These are phyloP conservation scores for Ogataea methylovora DNA, from an alignment of 805 yeast genomes.

Conservation along the genomic window DNA sequence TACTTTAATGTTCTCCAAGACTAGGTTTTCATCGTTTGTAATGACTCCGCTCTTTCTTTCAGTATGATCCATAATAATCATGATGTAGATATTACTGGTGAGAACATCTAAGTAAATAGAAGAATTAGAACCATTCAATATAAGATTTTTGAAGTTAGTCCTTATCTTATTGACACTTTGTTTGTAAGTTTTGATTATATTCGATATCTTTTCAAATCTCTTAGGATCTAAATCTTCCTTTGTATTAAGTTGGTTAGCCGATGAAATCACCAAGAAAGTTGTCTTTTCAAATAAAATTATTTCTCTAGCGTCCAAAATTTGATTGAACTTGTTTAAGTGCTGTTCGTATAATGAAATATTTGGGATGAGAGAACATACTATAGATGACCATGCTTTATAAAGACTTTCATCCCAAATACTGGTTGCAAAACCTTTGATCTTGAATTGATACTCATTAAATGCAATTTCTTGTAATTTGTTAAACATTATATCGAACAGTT, in stretches of 20 bases:
- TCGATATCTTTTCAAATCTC: slow-evolving; percentile 88
- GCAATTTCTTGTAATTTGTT: slow-evolving; percentile 70
- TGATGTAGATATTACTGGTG: slow-evolving; percentile 29
- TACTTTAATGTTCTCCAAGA: slow-evolving; percentile 26
- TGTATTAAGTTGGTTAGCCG: slow-evolving; percentile 30
- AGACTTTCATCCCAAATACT: slow-evolving; percentile 96
- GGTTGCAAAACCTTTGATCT: slow-evolving; percentile 82
- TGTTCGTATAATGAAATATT: slow-evolving; percentile 77
- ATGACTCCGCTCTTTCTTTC: slow-evolving; percentile 8
- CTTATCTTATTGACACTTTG: slow-evolving; percentile 85
- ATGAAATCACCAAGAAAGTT: slow-evolving; percentile 77
- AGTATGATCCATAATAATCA: slow-evolving; percentile 27
- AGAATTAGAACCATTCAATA: slow-evolving; percentile 46
- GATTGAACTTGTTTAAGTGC: slow-evolving; percentile 65
- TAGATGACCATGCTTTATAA: slow-evolving; percentile 95
- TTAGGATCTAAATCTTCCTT: slow-evolving; percentile 58
- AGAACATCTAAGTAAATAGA: slow-evolving; percentile 28
- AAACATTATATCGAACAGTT: slow-evolving; percentile 79
- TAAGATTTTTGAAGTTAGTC: slow-evolving; percentile 72
- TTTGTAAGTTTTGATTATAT: slow-evolving; percentile 88
- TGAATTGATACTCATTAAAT: slow-evolving; percentile 48
- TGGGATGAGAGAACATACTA: slow-evolving; percentile 91
- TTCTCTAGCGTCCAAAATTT: slow-evolving; percentile 76
- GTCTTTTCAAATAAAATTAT: slow-evolving; percentile 89
- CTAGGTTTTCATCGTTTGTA: slow-evolving; percentile 25